Conservation (phyloP, 768 basidiomycete genomes). For the Chalciporus chontae region DNA sequence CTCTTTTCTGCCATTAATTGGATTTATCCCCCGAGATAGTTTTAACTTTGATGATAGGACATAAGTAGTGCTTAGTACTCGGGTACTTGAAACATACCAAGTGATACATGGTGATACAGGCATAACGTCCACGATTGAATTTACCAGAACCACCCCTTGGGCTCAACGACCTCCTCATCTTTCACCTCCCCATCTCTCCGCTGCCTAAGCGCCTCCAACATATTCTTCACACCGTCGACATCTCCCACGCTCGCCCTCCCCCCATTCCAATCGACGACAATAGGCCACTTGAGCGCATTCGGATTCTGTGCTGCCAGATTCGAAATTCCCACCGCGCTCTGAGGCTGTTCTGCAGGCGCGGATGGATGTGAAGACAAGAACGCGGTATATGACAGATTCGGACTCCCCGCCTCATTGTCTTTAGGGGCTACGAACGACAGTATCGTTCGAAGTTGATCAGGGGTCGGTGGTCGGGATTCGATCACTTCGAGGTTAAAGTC, state of each 20-base stretch:
- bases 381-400: slow-evolving; percentile 22
- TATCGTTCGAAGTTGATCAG: slow-evolving; percentile 68
- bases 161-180: slow-evolving; percentile 35
- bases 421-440: slow-evolving; percentile 47
- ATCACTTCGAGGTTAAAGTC: slow-evolving; percentile 71
- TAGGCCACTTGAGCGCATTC: slow-evolving; percentile 68
- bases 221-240: slow-evolving; percentile 61
- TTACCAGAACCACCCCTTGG: slow-evolving; percentile 56
- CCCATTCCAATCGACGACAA: slow-evolving; percentile 74
- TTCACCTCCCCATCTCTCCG: slow-evolving; percentile 65
- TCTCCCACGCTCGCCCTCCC: slow-evolving; percentile 66
- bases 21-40: neutral
- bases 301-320: slow-evolving; percentile 54
- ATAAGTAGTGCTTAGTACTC: no score
- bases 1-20: neutral
- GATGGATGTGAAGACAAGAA: slow-evolving; percentile 67
- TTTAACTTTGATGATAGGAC: neutral
- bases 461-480: slow-evolving; percentile 57
- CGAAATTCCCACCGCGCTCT: slow-evolving; percentile 43
- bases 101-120: neutral
- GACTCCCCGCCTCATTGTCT: slow-evolving; percentile 29
- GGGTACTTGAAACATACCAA: neutral
- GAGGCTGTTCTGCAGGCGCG: slow-evolving; percentile 32
- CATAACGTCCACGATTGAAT: neutral
- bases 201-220: slow-evolving; percentile 63